Percentiles rank a stretch among this genome's conserved stretches.
These are phyloP conservation scores for Sporormia fimetaria DNA, from an alignment of 495 filamentous ascomycete species.

Conservation along the genomic window DNA sequence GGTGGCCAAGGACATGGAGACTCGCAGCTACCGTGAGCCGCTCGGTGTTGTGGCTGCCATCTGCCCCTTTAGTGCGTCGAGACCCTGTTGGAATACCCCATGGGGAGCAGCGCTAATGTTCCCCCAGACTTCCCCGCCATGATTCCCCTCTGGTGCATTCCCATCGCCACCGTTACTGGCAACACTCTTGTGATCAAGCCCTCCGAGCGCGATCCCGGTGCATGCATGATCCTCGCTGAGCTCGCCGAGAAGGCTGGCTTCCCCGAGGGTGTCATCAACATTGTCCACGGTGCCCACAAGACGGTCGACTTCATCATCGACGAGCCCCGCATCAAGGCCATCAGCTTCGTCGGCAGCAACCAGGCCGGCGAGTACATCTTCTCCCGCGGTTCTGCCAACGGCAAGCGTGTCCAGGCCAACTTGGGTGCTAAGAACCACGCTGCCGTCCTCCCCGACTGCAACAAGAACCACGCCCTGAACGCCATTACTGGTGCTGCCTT, in stretches of 20 bases:
- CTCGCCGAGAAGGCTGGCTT: conserved; percentile 85
- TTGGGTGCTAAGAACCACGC: conserved; percentile 98
- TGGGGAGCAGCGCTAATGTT: conserved; percentile 1
- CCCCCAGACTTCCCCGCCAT: conserved; percentile 91
- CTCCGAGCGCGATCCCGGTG: conserved; percentile 95
- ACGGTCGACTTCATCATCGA: conserved; percentile 97
- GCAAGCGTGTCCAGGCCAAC: conserved; percentile 92
- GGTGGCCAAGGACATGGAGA: conserved; percentile 99
- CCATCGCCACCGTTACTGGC: conserved; percentile 84
- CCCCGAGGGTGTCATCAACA: conserved; percentile 86
- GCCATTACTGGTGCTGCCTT: conserved; percentile 92
- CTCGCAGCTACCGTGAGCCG: conserved; percentile 81
- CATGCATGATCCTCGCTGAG: conserved; percentile 94
- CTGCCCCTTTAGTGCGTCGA: conserved; percentile 88
- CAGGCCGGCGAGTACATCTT: conserved; percentile 97
- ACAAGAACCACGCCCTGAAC: conserved; percentile 95
- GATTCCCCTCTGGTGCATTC: conserved; percentile 97
- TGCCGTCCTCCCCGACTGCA: conserved; percentile 86
- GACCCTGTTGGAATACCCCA: neutral
- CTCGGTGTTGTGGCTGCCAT: conserved; percentile 92
- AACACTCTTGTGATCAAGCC: conserved; percentile 95
- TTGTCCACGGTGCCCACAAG: conserved; percentile 81
- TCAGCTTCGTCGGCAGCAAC: conserved; percentile 95
- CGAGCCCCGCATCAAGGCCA: conserved; percentile 92
- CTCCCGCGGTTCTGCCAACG: conserved; percentile 77